phyloP scores from a whole-genome alignment of 2,329 filamentous ascomycete genomes.

The Zasmidium cellare region DNA sequence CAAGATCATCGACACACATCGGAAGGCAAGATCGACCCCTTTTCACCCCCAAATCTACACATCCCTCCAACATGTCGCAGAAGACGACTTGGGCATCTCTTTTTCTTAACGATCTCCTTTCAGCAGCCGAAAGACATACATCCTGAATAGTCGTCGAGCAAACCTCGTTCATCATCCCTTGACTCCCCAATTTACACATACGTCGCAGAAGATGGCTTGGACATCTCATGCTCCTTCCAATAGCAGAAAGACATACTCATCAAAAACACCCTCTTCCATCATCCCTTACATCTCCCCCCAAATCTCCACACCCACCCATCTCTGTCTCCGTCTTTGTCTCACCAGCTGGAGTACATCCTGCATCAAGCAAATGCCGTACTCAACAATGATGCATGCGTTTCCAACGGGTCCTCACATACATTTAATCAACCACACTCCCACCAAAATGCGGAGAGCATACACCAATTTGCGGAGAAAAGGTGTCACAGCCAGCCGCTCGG shows the following conservation, averaged over 20 bases:
- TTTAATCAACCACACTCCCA: background rate
- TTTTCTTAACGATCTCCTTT: background rate
- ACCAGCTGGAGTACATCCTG: no score
- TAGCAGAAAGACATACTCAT: background rate
- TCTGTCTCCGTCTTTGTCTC: no score
- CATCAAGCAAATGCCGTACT: background rate
- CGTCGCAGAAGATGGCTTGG: no score
- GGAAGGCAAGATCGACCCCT: background rate
- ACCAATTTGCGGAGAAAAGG: background rate
- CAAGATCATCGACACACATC: background rate
- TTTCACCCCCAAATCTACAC: background rate
- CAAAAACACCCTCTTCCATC: background rate
- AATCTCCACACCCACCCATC: background rate
- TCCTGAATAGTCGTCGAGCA: no score
- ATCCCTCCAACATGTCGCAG: background rate
- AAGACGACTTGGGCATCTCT: background rate
- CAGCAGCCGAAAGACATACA: background rate
- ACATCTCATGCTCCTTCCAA: no score
- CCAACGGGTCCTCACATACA: background rate
- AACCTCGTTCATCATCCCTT: background rate
- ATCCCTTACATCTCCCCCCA: constrained; percentile 1
- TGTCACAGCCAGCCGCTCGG: no score
- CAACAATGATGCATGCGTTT: background rate
- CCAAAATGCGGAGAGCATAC: background rate
- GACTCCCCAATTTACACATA: background rate